Evolutionary conservation across 2,329 filamentous ascomycete genomes (phyloP).

Genomic region (Colletotrichum eleusines): DNA sequence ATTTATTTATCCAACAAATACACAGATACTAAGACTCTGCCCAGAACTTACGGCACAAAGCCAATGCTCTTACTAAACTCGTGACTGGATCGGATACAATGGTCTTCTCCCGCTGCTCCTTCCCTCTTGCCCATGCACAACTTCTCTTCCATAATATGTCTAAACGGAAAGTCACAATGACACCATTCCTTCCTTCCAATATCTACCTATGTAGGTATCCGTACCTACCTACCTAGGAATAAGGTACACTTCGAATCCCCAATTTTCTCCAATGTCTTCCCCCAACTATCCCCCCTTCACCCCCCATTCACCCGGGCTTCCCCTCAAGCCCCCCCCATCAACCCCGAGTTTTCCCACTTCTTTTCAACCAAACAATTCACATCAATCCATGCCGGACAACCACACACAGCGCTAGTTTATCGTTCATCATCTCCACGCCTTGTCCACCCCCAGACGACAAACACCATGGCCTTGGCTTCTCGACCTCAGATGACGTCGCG

Average conservation of each 20-base stretch:
- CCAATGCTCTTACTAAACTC: not conserved
- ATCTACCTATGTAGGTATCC: too few species aligned
- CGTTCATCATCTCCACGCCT: slow-evolving; percentile 3
- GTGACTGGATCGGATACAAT: not conserved
- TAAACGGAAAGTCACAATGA: not conserved
- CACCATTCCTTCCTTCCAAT: not conserved
- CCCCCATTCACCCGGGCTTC: slow-evolving; percentile 5
- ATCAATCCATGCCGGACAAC: not conserved
- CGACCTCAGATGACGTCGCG: slow-evolving; percentile 33
- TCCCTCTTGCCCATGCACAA: not conserved
- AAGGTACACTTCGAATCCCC: not conserved
- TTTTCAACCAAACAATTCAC: not conserved
- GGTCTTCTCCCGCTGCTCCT: not conserved
- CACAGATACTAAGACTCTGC: not conserved
- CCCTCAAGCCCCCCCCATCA: slow-evolving; percentile 9
- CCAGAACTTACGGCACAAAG: not conserved
- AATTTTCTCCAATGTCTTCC: slow-evolving; percentile 26
- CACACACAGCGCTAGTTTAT: too few species aligned
- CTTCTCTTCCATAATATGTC: not conserved
- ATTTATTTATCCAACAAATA: not conserved
- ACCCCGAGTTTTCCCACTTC: not conserved
- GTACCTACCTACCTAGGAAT: too few species aligned
- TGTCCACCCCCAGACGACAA: not conserved
- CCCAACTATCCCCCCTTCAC: not conserved
- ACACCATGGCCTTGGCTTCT: slow-evolving; percentile 26